A percentile compares a stretch with the other conserved stretches of the same genome.
These are phyloP conservation scores for Geotrichum europaeum DNA, from an alignment of 1,139 yeast genomes.

Conservation along the genomic window DNA sequence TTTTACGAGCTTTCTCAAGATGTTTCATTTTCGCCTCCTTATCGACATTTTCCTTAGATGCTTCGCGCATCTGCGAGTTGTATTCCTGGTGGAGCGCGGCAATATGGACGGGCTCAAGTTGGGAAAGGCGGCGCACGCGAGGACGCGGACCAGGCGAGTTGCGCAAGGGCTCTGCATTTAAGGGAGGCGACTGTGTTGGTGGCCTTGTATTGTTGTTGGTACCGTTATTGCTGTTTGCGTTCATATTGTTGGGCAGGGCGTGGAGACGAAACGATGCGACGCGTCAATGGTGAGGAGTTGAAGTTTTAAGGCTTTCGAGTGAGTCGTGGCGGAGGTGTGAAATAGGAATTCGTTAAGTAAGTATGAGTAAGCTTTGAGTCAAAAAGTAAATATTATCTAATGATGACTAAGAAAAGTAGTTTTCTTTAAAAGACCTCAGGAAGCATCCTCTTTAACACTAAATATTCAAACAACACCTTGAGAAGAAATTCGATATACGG, in stretches of 20 bases:
- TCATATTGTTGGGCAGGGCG: not conserved
- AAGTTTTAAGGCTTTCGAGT: not conserved
- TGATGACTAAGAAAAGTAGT: not conserved
- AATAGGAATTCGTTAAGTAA: not conserved
- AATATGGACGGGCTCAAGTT: constrained; percentile 18
- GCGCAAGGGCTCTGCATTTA: not conserved
- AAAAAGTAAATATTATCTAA: too few relatives aligned
- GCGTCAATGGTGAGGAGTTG: not conserved
- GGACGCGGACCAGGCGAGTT: constrained; percentile 12
- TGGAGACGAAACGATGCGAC: not conserved
- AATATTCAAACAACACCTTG: too few relatives aligned
- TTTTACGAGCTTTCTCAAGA: constrained; percentile 16
- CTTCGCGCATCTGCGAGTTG: constrained; percentile 16
- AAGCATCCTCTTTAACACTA: too few relatives aligned
- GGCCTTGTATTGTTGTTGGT: not conserved
- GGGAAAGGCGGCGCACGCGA: constrained; percentile 17
- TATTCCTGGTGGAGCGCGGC: constrained; percentile 18
- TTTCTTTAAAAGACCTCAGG: too few relatives aligned
- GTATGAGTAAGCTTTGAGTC: not conserved
- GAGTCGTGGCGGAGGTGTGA: not conserved
- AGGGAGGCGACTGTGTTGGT: not conserved
- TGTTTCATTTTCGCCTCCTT: constrained; percentile 16
- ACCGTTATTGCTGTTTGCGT: not conserved
- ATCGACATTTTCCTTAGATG: constrained; percentile 8
- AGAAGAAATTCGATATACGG: too few relatives aligned